Base-by-base conservation (phyloP, 257 asterid species). In the Solanum bukasovii region DNA sequence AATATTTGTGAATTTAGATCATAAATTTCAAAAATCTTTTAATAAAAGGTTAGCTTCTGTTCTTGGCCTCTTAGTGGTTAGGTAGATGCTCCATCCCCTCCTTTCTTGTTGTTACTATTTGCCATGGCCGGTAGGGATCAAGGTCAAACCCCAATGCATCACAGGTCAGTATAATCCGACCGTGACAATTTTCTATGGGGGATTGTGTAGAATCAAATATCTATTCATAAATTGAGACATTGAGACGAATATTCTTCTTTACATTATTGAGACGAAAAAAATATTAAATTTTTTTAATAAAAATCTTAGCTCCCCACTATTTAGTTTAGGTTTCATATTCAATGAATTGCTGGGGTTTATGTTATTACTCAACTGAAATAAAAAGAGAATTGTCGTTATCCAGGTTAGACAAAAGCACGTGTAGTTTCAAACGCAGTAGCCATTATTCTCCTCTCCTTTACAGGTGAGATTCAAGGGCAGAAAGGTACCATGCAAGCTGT, bases 341-440 rank as follows among this genome's bases (percentile, higher is more conserved):
- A 44, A 14, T 44, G 35, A 44, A 79, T 52, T 52, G 23, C 20
- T 79, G 68, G 37, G 11, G 9, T 29, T 81, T 46, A 46, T 86
- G 75, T 42, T 88, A 88, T 88, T 16, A 52, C 88, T 49, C 68
- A 83, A 88, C 74, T 87, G 77, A 88, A 90, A 88, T 90, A 88
- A 88, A 90, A 88, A 88, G 65, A 90, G 87, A 63, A 88, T 87
- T 88, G 92, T 87, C 90, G 90, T 87, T 88, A 87, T 85, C 87
- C 25, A 85, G 72, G 56, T 84, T 84, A 46, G 42, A 87, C 88
- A 87, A 84, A 68, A 21, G 18, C 68, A 79, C 77, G 90, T 78
- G 75, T 59, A 72, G 25, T 79, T 79, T 79, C 38, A 79, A 79
- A 79, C 9, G 38, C 67, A 79, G 84, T 8, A 46, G 21, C 84